Evolutionary conservation across 805 yeast genomes (phyloP).

Genomic region (Teunomyces aglyptinius): DNA sequence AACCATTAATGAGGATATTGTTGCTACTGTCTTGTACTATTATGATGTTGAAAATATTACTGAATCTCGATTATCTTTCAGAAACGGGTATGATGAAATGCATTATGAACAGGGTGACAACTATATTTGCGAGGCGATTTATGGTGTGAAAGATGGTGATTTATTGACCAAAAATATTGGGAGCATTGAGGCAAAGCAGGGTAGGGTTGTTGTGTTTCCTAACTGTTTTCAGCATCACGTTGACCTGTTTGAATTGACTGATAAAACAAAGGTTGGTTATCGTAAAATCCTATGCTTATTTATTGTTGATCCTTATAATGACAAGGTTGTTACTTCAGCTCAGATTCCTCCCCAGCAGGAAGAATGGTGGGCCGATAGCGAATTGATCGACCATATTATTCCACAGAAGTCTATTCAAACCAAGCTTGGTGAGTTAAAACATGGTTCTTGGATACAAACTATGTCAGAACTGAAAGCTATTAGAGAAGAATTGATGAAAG

Average conservation of each 20-base stretch:
- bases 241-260: conserved; percentile 35
- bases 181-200: conserved; percentile 20
- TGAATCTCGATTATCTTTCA: conserved; percentile 31
- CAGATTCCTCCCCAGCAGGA: conserved; percentile 39
- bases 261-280: conserved; percentile 34
- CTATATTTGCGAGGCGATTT: conserved; percentile 20
- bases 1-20: conserved; percentile 38
- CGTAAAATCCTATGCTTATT: conserved; percentile 41
- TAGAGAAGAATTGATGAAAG: conserved; percentile 31
- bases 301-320: conserved; percentile 34
- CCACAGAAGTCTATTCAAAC: conserved; percentile 1
- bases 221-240: conserved; percentile 40
- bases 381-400: conserved; percentile 1
- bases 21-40: conserved; percentile 41
- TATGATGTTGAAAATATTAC: conserved; percentile 39
- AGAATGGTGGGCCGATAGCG: conserved; percentile 28
- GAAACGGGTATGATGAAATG: conserved; percentile 29
- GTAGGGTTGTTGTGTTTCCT: conserved; percentile 36
- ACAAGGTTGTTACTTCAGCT: conserved; percentile 23
- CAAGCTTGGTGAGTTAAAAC: conserved; percentile 4
- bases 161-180: conserved; percentile 23
- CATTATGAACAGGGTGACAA: conserved; percentile 34
- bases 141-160: conserved; percentile 30
- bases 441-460: conserved; percentile 15
- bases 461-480: conserved; percentile 23